Conservation (phyloP, 495 filamentous ascomycete species). For the Extremus antarcticus region DNA sequence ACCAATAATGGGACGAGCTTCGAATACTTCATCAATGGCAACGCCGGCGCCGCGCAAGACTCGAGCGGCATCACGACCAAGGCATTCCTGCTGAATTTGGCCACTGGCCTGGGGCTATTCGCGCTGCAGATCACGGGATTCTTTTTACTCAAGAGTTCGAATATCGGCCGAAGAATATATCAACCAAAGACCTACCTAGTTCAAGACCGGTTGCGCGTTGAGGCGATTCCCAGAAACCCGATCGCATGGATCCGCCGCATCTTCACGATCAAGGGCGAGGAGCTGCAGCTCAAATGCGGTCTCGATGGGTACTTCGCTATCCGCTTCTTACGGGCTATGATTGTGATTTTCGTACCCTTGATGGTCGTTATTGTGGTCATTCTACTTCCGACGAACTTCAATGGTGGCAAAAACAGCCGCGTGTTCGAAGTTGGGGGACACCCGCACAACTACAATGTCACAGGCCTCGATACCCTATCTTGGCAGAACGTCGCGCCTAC, state of each 20-base stretch:
- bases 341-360: slow-evolving; percentile 7
- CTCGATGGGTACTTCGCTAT: slow-evolving; percentile 10
- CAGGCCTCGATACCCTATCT: slow-evolving; percentile 3
- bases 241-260: slow-evolving; percentile 4
- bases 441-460: slow-evolving; percentile 1
- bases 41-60: not conserved
- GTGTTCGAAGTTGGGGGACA: not conserved
- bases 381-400: slow-evolving; percentile 8
- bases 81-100: slow-evolving; percentile 5
- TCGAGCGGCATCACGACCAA: slow-evolving; percentile 5
- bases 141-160: slow-evolving; percentile 7
- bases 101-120: slow-evolving; percentile 3
- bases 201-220: slow-evolving; percentile 5
- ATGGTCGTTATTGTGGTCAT: slow-evolving; percentile 1
- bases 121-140: slow-evolving; percentile 4
- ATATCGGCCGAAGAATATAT: slow-evolving; percentile 2
- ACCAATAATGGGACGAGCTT: not conserved
- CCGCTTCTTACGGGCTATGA: slow-evolving; percentile 9
- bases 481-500: slow-evolving; percentile 6
- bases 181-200: slow-evolving; percentile 11
- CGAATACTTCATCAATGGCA: not conserved
- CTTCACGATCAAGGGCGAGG: slow-evolving; percentile 7
- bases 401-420: not conserved
- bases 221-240: slow-evolving; percentile 5
- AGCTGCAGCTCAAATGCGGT: slow-evolving; percentile 7